Percentiles rank a stretch among this genome's conserved stretches.
Conservation (phyloP, 140 eudicot species). For the Senecio squalidus region DNA sequence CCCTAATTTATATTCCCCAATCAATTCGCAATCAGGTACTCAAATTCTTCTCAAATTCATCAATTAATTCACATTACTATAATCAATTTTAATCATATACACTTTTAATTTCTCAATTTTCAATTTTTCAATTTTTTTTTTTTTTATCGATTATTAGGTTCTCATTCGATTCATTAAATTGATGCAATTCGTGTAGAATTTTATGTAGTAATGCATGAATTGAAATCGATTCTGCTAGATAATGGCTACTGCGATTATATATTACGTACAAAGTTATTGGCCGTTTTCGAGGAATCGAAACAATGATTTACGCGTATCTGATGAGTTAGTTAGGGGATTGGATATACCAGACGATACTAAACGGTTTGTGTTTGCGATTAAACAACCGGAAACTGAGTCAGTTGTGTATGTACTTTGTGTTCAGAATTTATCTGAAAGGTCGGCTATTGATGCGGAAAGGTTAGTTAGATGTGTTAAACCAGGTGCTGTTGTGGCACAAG, state of each 20-base stretch:
- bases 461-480: slow-evolving; percentile 66
- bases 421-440: slow-evolving; percentile 85
- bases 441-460: slow-evolving; percentile 63
- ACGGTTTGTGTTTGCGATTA: slow-evolving; percentile 70
- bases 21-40: too few species aligned
- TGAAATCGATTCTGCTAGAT: not conserved
- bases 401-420: slow-evolving; percentile 67
- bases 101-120: too few species aligned
- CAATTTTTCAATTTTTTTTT: too few species aligned
- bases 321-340: slow-evolving; percentile 47
- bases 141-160: too few species aligned
- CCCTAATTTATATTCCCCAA: too few species aligned
- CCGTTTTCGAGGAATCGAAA: slow-evolving; percentile 39
- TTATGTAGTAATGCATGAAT: too few species aligned
- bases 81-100: too few species aligned
- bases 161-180: too few species aligned
- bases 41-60: too few species aligned
- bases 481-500: slow-evolving; percentile 71
- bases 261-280: slow-evolving; percentile 56
- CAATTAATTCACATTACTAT: too few species aligned
- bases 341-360: slow-evolving; percentile 70
- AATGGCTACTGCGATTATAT: slow-evolving; percentile 19
- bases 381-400: slow-evolving; percentile 51
- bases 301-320: slow-evolving; percentile 61
- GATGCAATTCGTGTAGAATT: too few species aligned